phyloP scores from a whole-genome alignment of 2,329 filamentous ascomycete species.

The Hirsutella minnesotensis region DNA sequence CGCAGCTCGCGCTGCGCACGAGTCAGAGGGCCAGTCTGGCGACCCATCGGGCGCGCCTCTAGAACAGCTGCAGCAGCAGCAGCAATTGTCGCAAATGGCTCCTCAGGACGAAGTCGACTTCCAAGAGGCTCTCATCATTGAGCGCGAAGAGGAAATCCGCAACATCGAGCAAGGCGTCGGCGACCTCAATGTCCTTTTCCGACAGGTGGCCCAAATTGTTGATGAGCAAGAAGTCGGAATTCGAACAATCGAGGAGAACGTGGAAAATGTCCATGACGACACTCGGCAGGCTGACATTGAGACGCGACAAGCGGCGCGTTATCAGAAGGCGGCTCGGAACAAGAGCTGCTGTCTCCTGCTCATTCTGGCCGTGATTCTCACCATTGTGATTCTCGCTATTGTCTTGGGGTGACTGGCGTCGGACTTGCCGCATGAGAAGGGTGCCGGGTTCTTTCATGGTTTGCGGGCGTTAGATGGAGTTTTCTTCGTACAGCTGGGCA shows the following conservation, averaged over 20 bases:
- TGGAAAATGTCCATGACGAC: constrained; percentile 69
- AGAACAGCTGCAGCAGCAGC: constrained; percentile 47
- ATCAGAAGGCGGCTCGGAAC: constrained; percentile 90
- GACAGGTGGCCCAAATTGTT: constrained; percentile 96
- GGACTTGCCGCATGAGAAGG: not conserved
- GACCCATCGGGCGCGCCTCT: constrained; percentile 23
- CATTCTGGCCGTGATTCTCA: constrained; percentile 77
- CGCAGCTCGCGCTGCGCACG: constrained; percentile 70
- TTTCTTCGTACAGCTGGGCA: not conserved
- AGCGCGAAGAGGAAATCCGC: constrained; percentile 92
- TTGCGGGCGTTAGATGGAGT: constrained; percentile 6
- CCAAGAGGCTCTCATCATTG: constrained; percentile 88
- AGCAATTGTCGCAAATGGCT: constrained; percentile 69
- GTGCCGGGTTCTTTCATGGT: not conserved
- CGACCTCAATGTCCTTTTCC: constrained; percentile 91
- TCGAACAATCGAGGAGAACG: constrained; percentile 78
- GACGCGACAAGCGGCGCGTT: constrained; percentile 71
- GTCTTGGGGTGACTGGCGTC: constrained; percentile 49
- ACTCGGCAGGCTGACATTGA: constrained; percentile 79
- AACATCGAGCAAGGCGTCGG: constrained; percentile 95
- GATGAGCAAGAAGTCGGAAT: constrained; percentile 82
- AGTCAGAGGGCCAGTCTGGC: constrained; percentile 34
- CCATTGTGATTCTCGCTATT: constrained; percentile 80
- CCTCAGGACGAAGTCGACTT: constrained; percentile 95
- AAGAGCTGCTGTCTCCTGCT: constrained; percentile 89